A percentile compares a stretch with the other conserved stretches of the same genome.
These are phyloP conservation scores for Citrus reticulata DNA, from an alignment of 345 rosid genomes.

Conservation along the genomic window DNA sequence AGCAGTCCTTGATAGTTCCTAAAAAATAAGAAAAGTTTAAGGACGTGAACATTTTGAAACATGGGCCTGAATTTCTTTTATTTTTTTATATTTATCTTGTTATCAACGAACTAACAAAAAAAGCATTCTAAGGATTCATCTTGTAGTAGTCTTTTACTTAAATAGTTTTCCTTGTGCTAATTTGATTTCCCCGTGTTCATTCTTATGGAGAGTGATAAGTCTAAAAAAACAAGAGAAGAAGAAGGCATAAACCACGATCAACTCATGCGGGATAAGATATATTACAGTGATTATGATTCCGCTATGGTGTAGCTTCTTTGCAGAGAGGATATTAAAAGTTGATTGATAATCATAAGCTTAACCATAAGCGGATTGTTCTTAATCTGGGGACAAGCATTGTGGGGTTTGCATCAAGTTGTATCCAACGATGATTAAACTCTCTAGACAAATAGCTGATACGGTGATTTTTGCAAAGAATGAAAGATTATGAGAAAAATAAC, in stretches of 20 bases:
- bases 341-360: slow-evolving; percentile 58
- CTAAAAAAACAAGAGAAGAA: slow-evolving; percentile 57
- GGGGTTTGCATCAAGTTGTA: slow-evolving; percentile 68
- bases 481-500: slow-evolving; percentile 87
- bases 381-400: not conserved
- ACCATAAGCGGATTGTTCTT: slow-evolving; percentile 24
- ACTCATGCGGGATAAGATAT: slow-evolving; percentile 59
- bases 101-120: too few species aligned
- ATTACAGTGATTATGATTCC: slow-evolving; percentile 36
- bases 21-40: too few species aligned
- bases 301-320: slow-evolving; percentile 70
- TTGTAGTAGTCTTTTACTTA: too few species aligned
- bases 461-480: slow-evolving; percentile 78
- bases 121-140: too few species aligned
- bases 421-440: slow-evolving; percentile 74
- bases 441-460: slow-evolving; percentile 66
- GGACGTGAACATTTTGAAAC: too few species aligned
- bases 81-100: too few species aligned
- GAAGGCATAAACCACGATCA: slow-evolving; percentile 77
- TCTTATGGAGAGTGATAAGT: slow-evolving; percentile 83
- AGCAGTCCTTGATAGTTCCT: too few species aligned
- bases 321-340: slow-evolving; percentile 67
- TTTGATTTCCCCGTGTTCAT: slow-evolving; percentile 26
- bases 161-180: too few species aligned
- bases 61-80: too few species aligned